Evolutionary conservation across 345 rosid species (phyloP).

Genomic region (Lenwebbia sp.): DNA sequence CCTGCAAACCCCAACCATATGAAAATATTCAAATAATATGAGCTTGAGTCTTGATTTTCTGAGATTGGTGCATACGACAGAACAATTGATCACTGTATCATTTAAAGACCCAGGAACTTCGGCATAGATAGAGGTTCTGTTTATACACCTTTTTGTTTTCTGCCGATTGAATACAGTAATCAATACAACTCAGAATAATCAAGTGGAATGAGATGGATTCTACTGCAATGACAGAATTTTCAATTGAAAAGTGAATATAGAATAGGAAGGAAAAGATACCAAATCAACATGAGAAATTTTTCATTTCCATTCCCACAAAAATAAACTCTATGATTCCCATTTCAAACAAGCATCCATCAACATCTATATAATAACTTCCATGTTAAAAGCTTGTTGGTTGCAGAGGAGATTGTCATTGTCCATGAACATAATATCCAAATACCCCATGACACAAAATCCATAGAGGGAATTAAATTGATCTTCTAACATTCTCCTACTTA

Average conservation of each 20-base stretch:
- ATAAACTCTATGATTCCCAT: not conserved
- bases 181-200: not conserved
- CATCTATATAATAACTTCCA: not conserved
- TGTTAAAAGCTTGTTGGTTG: not conserved
- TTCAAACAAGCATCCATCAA: not conserved
- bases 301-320: not conserved
- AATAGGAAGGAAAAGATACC: not conserved
- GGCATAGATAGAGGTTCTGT: not conserved
- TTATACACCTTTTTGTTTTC: not conserved
- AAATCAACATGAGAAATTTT: not conserved
- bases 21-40: not conserved
- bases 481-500: not conserved
- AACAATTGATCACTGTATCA: not conserved
- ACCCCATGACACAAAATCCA: not conserved
- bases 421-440: not conserved
- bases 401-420: not conserved
- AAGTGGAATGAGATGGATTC: not conserved
- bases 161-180: not conserved
- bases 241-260: not conserved
- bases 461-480: not conserved
- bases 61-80: not conserved
- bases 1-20: constrained; percentile 15
- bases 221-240: not conserved
- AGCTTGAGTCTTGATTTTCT: not conserved
- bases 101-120: not conserved